Evolutionary conservation across 2,329 filamentous ascomycete genomes (phyloP).

Genomic region (Claviceps sp.): DNA sequence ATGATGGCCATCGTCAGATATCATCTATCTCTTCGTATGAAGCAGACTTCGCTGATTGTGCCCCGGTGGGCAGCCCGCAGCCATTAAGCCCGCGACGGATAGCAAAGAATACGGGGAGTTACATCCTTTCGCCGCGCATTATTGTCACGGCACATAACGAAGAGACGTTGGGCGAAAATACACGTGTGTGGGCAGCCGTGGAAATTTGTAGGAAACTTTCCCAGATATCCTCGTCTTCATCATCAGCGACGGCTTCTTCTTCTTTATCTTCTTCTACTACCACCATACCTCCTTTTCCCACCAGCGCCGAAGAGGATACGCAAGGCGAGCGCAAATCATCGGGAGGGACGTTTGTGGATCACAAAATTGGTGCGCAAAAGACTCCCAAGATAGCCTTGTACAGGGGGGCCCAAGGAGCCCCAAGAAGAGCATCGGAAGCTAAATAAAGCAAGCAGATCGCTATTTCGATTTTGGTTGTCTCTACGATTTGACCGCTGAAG

Average conservation of each 20-base stretch:
- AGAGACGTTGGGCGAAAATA: slow-evolving; percentile 19
- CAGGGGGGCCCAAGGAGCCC: neutral
- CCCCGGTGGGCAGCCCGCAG: neutral
- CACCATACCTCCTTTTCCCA: too few species aligned
- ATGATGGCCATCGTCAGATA: neutral
- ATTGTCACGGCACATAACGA: slow-evolving; percentile 28
- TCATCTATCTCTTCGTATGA: slow-evolving; percentile 3
- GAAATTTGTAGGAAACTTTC: slow-evolving; percentile 31
- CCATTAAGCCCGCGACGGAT: slow-evolving; percentile 5
- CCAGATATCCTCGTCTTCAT: slow-evolving; percentile 5
- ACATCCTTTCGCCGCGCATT: slow-evolving; percentile 29
- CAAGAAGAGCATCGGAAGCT: neutral
- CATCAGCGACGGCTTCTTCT: slow-evolving; percentile 1
- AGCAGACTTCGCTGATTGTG: neutral
- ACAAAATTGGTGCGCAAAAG: slow-evolving; percentile 11
- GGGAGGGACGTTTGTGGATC: slow-evolving; percentile 7
- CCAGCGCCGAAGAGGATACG: neutral
- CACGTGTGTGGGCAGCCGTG: slow-evolving; percentile 34
- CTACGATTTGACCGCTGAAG: slow-evolving; percentile 32
- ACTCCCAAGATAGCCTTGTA: neutral
- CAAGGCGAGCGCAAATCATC: neutral
- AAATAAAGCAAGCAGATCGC: slow-evolving; percentile 13
- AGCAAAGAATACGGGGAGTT: slow-evolving; percentile 4
- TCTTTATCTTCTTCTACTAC: neutral
- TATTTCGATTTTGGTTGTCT: slow-evolving; percentile 32